Evolutionary conservation across 78 protist species (phyloP), one percentile per base, ranked within the genome.

Genomic region (Chrysochromulina parva): DNA sequence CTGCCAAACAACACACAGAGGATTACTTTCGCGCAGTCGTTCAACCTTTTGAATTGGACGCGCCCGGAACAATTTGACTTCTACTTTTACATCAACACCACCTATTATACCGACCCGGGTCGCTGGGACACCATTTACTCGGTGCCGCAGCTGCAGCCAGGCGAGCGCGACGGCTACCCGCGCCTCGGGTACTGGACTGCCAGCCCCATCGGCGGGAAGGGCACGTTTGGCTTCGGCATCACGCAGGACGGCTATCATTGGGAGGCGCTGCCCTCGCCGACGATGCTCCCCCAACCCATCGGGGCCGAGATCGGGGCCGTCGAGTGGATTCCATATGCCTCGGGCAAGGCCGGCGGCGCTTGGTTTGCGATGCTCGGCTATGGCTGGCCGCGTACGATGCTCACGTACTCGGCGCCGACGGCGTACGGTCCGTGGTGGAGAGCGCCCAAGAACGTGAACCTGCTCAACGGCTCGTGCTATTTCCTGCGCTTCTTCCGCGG

Each of bases 111-210:
- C n/a, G 71, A 9, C 9, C 71, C 28, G n/a, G 71, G 71, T 20
- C 71, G 71, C 28, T 65, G 71, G 71, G 71, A 65, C 71, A 65
- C 71, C n/a, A 65, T 65, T 20, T 65, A 65, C 71, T 19, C 28
- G n/a, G 24, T 65, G n/a, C 71, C 71, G n/a, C n/a, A 17, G 71
- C n/a, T 7, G 71, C 71, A 10, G 71, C 28, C 9, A 6, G 26
- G 71, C 71, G 28, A 7, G 71, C 71, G 71, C 71, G 71, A 65
- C 71, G 71, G 71, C 71, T 65, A 65, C 71, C 71, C 71, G 71
- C 71, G 71, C 28, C 17, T 17, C 71, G 71, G 71, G n/a, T 65
- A 17, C 24, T 65, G 71, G 71, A 65, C 71, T 9, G 71, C 71
- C n/a, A 19, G n/a, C 9, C 62, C 62, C 62, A 7, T 13, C 22